phyloP scores from a whole-genome alignment of 202 grass and related monocot genomes.

The Dendrocalamus latiflorus region DNA sequence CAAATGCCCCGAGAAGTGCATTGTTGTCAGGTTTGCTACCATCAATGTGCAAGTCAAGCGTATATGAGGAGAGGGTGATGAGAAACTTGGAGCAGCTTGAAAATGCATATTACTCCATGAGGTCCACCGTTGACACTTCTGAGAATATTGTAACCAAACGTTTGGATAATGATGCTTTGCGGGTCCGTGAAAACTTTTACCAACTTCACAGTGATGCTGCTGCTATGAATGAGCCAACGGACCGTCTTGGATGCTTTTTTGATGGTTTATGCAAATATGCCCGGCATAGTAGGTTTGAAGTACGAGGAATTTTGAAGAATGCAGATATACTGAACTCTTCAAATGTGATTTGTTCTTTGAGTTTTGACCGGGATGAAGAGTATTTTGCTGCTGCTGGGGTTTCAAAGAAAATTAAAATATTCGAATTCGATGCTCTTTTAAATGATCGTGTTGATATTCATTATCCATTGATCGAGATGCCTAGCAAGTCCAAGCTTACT shows the following conservation, averaged over 20 bases:
- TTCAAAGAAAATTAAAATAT: conserved; percentile 99
- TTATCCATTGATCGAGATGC: conserved; percentile 93
- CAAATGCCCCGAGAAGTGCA: too few relatives aligned
- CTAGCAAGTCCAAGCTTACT: conserved; percentile 69
- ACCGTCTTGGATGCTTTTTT: conserved; percentile 73
- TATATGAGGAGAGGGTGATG: conserved; percentile 64
- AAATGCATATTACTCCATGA: conserved; percentile 79
- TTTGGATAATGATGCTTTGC: conserved; percentile 63
- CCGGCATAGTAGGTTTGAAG: conserved; percentile 76
- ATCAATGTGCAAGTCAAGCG: conserved; percentile 28
- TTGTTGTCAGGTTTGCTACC: too few relatives aligned
- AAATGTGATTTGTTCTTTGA: too few relatives aligned
- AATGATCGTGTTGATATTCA: conserved; percentile 85
- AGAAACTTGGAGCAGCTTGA: conserved; percentile 80
- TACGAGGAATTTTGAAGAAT: conserved; percentile 81
- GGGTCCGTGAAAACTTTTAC: conserved; percentile 50
- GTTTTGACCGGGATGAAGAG: conserved; percentile 95
- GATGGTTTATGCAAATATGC: conserved; percentile 94
- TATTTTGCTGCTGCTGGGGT: conserved; percentile 96
- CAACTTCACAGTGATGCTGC: conserved; percentile 45
- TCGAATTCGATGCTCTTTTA: conserved; percentile 84
- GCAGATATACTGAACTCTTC: conserved; percentile 69
- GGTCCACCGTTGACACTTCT: conserved; percentile 52
- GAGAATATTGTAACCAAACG: conserved; percentile 42
- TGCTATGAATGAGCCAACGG: conserved; percentile 27